A percentile compares a stretch with the other conserved stretches of the same genome.
Evolutionary conservation across 1,284 basidiomycete species (phyloP).

Genomic region (Leccinum colubrinum): DNA sequence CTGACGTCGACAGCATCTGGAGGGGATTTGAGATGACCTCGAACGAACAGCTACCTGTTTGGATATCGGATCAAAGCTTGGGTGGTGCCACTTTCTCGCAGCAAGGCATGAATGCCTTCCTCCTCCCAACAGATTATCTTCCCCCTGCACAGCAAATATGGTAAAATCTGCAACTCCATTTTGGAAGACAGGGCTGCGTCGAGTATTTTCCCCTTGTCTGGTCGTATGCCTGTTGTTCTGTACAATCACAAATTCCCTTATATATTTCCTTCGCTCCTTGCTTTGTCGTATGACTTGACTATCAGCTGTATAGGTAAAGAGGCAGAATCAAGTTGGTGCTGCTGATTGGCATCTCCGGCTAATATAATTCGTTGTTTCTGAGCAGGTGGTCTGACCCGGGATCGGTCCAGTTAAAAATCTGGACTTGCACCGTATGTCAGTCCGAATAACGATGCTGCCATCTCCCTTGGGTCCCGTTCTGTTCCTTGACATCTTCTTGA

Average conservation of each 20-base stretch:
- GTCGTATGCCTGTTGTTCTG: conserved; percentile 23
- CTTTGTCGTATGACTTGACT: conserved; percentile 1
- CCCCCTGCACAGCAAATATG: conserved; percentile 70
- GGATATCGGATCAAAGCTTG: conserved; percentile 78
- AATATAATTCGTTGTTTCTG: not conserved
- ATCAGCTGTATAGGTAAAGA: not conserved
- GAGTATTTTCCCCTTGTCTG: conserved; percentile 18
- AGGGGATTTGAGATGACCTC: conserved; percentile 67
- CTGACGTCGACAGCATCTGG: conserved; percentile 73
- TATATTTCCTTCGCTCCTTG: conserved; percentile 17
- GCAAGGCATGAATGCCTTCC: conserved; percentile 80
- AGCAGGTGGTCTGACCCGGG: conserved; percentile 5
- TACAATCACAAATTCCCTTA: conserved; percentile 23
- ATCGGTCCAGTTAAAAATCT: conserved; percentile 16
- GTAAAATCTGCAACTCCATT: conserved; percentile 34
- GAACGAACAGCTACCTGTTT: conserved; percentile 76
- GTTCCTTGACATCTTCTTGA: not conserved
- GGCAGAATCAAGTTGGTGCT: conserved; percentile 2
- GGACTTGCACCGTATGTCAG: conserved; percentile 5
- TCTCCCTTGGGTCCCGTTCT: not conserved
- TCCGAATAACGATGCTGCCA: not conserved
- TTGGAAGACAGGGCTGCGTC: conserved; percentile 8
- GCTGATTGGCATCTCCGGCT: not conserved
- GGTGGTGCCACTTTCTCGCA: conserved; percentile 73
- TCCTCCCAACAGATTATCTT: conserved; percentile 69